Evolutionary conservation across 108 stramenopile genomes (phyloP), one percentile per base, ranked within the genome.

Genomic region (Pseudonitzschia multistriata): DNA sequence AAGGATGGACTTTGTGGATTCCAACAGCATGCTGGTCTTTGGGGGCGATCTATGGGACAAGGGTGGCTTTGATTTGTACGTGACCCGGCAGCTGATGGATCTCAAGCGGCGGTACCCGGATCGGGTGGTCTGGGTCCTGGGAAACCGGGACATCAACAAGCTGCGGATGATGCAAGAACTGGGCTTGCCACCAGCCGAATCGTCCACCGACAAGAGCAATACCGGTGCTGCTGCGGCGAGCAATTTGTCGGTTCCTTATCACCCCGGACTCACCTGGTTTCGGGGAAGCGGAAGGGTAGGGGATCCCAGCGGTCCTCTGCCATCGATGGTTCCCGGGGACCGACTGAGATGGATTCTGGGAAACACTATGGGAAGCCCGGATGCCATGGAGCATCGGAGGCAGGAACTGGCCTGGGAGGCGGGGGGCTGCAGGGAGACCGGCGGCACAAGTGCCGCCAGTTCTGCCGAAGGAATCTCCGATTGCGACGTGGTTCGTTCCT

Each of bases 121-220:
- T 53, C 79, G 88, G 28, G 95, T 96, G 2, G 75, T 88, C 68
- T 90, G 91, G 45, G 64, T 96, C 2, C 71, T 93, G 81, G 95
- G 95, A 3, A 96, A 96, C 80, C 84, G 95, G 47, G 95, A 96
- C 69, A 83, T 96, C 42, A 96, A 96, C 54, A 96, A 96, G 74
- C 76, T 96, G 53, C 73, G 95, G 24, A 82, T 96, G 49, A 49
- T 78, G 19, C 83, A 89, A 61, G 90, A 91, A 75, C 30, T 96
- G 68, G 80, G 83, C 27, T 27, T 53, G 5, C 60, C 49, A 21
- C 42, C 49, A 42, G 54, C 74, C 35, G 28, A n/a, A 61, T 25
- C 14, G 2, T 25, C 54, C 0, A 27, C 29, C 40, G 61, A 55
- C 14, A 37, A 37, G 37, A 45, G 17, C 42, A 17, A 13, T 45